phyloP scores from a whole-genome alignment of 768 basidiomycete species.

The Pisolithus albus region DNA sequence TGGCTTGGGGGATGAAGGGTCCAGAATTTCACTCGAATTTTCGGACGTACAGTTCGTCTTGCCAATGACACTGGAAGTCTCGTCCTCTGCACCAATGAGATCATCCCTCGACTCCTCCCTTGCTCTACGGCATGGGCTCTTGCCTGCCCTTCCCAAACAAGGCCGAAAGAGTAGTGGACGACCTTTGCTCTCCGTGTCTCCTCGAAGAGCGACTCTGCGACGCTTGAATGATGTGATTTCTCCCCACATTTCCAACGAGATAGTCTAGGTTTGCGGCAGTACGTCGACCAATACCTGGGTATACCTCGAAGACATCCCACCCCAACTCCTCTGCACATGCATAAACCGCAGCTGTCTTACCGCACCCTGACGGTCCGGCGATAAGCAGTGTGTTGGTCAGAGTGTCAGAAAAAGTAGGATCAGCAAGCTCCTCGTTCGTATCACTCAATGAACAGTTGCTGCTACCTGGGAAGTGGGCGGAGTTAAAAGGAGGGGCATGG shows the following conservation, averaged over 20 bases:
- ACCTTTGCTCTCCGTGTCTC: conserved; percentile 8
- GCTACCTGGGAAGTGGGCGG: conserved; percentile 2
- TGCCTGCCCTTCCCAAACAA: conserved; percentile 12
- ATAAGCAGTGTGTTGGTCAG: conserved; percentile 87
- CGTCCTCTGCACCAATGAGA: conserved; percentile 19
- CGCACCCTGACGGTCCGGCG: conserved; percentile 72
- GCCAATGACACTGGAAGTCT: conserved; percentile 1
- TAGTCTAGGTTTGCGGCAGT: conserved; percentile 70
- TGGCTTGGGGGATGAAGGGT: neutral
- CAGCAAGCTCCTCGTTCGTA: conserved; percentile 8
- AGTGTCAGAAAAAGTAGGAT: conserved; percentile 31
- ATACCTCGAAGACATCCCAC: conserved; percentile 96
- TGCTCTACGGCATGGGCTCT: neutral
- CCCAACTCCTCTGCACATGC: conserved; percentile 91
- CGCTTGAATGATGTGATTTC: conserved; percentile 74
- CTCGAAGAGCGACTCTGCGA: conserved; percentile 9
- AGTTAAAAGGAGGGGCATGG: neutral
- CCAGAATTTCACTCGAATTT: neutral
- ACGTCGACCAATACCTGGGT: conserved; percentile 90
- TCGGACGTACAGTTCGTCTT: conserved; percentile 3
- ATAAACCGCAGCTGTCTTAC: conserved; percentile 90
- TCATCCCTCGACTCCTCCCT: conserved; percentile 12
- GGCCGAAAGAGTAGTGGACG: conserved; percentile 8
- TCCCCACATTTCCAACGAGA: conserved; percentile 88
- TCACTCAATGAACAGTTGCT: conserved; percentile 4